These are phyloP conservation scores for Volvariella surrecta DNA, from an alignment of 1,284 basidiomycete species.

Conservation along the genomic window DNA sequence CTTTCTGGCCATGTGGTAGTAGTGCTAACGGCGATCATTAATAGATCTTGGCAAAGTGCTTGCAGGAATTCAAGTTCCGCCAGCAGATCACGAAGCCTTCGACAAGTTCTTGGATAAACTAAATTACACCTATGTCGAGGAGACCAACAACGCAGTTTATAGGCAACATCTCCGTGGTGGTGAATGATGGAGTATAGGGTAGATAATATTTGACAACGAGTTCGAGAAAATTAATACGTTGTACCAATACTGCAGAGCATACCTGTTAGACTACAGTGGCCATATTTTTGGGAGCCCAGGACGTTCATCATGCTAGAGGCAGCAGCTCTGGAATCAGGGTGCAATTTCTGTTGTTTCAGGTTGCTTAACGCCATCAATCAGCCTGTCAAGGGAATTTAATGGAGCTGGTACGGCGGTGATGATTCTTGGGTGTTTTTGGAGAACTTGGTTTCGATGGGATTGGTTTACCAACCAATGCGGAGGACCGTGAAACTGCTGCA, in stretches of 20 bases:
- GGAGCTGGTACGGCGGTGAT: conserved; percentile 14
- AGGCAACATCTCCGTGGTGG: conserved; percentile 46
- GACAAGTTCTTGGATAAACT: conserved; percentile 70
- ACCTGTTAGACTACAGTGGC: too few relatives aligned
- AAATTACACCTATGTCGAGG: conserved; percentile 87
- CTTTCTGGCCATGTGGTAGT: conserved; percentile 3
- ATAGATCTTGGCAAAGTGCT: conserved; percentile 87
- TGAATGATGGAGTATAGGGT: too few relatives aligned
- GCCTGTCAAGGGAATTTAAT: conserved; percentile 18
- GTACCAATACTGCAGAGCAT: too few relatives aligned
- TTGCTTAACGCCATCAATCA: conserved; percentile 14
- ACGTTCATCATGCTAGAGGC: too few relatives aligned
- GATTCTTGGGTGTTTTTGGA: conserved; percentile 3
- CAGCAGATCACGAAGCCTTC: conserved; percentile 56
- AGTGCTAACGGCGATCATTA: conserved; percentile 9
- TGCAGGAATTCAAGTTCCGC: conserved; percentile 89
- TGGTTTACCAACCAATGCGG: conserved; percentile 10
- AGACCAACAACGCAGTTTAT: conserved; percentile 88
- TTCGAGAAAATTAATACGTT: too few relatives aligned
- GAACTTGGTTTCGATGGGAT: conserved; percentile 7
- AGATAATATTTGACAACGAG: too few relatives aligned
- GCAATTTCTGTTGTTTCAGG: conserved; percentile 16
- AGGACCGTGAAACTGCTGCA: conserved; percentile 8
- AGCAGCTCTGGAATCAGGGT: too few relatives aligned
- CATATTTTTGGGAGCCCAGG: too few relatives aligned